Evolutionary conservation across 768 basidiomycete genomes (phyloP).

Genomic region (Cyclocybe aegerita): DNA sequence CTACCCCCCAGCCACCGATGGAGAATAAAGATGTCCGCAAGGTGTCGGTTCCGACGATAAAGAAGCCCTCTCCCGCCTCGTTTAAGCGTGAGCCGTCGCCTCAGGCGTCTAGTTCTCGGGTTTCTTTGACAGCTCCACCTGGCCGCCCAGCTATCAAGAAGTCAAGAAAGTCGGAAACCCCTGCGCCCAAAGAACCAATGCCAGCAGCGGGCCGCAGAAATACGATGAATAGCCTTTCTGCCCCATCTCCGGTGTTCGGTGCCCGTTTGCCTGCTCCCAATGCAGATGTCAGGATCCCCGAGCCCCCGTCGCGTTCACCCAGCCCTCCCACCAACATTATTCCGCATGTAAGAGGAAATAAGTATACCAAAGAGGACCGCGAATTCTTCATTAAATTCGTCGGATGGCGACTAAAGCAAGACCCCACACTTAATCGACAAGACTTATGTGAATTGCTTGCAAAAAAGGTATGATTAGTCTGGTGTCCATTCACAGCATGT

Average conservation of each 20-base stretch:
- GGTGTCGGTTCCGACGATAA: conserved; percentile 28
- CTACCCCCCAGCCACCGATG: not conserved
- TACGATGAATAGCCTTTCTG: conserved; percentile 64
- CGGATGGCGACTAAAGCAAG: conserved; percentile 55
- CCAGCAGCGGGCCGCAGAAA: conserved; percentile 34
- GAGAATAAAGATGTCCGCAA: conserved; percentile 9
- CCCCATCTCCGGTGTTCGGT: conserved; percentile 46
- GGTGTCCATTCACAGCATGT: not conserved
- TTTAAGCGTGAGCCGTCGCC: conserved; percentile 36
- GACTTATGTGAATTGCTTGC: conserved; percentile 56
- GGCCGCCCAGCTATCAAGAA: conserved; percentile 22
- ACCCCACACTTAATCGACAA: conserved; percentile 51
- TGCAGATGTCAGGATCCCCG: conserved; percentile 56
- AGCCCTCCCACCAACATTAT: conserved; percentile 58
- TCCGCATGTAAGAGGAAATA: conserved; percentile 47
- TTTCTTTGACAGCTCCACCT: conserved; percentile 16
- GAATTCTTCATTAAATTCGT: conserved; percentile 68
- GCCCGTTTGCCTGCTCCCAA: conserved; percentile 59
- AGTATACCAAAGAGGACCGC: conserved; percentile 65
- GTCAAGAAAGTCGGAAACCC: conserved; percentile 21
- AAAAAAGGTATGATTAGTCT: conserved; percentile 45
- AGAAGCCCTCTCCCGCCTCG: conserved; percentile 38
- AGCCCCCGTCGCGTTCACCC: conserved; percentile 68
- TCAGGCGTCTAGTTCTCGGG: conserved; percentile 15
- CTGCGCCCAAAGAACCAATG: conserved; percentile 18